A percentile compares a stretch with the other conserved stretches of the same genome.
Conservation (phyloP, 2,329 filamentous ascomycete genomes). For the Fragosphaeria purpurea region DNA sequence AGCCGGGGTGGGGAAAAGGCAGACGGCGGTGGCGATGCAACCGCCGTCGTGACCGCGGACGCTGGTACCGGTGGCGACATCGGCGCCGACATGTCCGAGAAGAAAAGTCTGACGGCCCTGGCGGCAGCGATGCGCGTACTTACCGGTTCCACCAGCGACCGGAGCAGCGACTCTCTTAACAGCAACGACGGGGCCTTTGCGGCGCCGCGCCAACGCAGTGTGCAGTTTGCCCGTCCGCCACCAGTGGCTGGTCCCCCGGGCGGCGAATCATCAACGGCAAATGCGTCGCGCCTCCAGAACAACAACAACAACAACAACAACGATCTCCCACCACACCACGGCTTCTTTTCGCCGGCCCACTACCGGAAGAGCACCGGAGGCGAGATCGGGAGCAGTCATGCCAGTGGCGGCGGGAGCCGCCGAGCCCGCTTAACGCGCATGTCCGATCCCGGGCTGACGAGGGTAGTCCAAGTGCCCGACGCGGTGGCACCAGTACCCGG, state of each 20-base stretch:
- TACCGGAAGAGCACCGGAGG: not conserved
- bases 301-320: not conserved
- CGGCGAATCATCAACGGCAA: too few species aligned
- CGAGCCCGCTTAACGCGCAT: not conserved
- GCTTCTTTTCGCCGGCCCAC: constrained; percentile 5
- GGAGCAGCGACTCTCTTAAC: not conserved
- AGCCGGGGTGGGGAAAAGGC: not conserved
- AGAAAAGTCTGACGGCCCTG: too few species aligned
- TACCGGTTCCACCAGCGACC: too few species aligned
- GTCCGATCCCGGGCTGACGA: not conserved
- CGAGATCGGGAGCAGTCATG: not conserved
- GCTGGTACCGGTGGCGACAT: too few species aligned
- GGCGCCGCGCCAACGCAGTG: not conserved
- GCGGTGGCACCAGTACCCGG: too few species aligned
- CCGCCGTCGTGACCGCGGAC: too few species aligned
- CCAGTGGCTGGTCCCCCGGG: too few species aligned
- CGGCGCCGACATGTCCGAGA: too few species aligned
- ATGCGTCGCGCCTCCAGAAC: not conserved
- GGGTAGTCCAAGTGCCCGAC: not conserved
- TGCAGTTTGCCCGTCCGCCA: not conserved
- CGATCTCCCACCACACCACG: not conserved
- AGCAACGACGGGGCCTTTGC: not conserved
- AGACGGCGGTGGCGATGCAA: too few species aligned
- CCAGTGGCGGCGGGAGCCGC: not conserved
- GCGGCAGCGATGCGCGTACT: too few species aligned